Evolutionary conservation across 345 rosid genomes (phyloP), one percentile per base, ranked within the genome.

Genomic region (Carallia pectinifolia): DNA sequence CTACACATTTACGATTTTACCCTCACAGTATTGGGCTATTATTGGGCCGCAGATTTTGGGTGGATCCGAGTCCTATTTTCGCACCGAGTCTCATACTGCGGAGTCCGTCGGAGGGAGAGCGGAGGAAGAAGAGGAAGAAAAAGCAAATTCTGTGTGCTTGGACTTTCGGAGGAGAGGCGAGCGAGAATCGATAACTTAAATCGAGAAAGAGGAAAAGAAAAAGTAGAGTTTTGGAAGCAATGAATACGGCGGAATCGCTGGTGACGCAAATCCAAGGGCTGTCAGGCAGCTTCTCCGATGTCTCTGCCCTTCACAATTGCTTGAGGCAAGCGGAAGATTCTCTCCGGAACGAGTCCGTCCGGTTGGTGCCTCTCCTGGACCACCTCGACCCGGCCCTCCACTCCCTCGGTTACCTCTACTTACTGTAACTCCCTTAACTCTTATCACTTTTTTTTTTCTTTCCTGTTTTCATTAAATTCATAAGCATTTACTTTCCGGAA

Each of bases 201-300:
- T 9, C 48, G 47, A 7, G 1, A 40, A 9, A 40, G 30, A 13
- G 59, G 40, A 13, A 5, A 17, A 17, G 27, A 8, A 9, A 30
- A 5, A 23, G 23, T 6, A 23, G 31, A 34, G 27, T 1, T 23
- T 13, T 17, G 2, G 58, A 60, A 5, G 52, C 50, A 61, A 70
- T 78, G 78, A 61, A 65, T 54, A n/a, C 39, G 1, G 19, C 62
- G 40, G 78, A 78, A 61, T 19, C 77, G 27, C 12, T 78, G 34
- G 65, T 78, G 53, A 70, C 74, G 48, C 81, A 65, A 73, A 78
- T 78, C 71, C 81, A 78, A 44, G 81, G 81, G 54, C 50, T 78
- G 16, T 78, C 81, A 27, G 38, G 78, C 34, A 69, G 60, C 65
- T 40, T 48, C 2, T 27, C 39, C 7, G 81, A 74, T 37, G 2